Percentiles rank a stretch among this genome's conserved stretches.
Conservation (phyloP, 768 basidiomycete species). For the Termitomyces sp. region DNA sequence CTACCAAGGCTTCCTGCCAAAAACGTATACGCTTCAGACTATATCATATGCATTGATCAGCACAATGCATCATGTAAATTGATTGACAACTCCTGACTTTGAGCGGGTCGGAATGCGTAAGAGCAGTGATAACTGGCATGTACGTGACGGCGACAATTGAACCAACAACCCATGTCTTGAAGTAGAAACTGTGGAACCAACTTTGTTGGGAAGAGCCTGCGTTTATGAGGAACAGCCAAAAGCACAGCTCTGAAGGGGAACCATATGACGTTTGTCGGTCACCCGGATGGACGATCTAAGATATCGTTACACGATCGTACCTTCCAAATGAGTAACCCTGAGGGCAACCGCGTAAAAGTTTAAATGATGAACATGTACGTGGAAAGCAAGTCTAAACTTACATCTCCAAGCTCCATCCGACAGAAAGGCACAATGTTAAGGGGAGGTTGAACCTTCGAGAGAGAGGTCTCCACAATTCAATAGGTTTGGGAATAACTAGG, state of each 20-base stretch:
- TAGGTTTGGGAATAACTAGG: slow-evolving; percentile 66
- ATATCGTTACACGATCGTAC: slow-evolving; percentile 29
- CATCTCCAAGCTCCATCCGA: slow-evolving; percentile 78
- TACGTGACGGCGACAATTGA: slow-evolving; percentile 56
- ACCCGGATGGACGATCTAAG: not conserved
- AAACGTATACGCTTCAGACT: slow-evolving; percentile 73
- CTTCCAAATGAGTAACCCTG: slow-evolving; percentile 81
- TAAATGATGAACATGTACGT: not conserved
- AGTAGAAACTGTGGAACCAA: slow-evolving; percentile 77
- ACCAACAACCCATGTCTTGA: slow-evolving; percentile 70
- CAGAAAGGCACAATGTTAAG: slow-evolving; percentile 56
- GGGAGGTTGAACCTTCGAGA: slow-evolving; percentile 58
- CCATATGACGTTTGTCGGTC: slow-evolving; percentile 7
- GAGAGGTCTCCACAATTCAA: slow-evolving; percentile 48
- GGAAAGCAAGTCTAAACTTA: slow-evolving; percentile 29
- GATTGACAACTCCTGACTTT: slow-evolving; percentile 39
- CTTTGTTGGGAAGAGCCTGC: slow-evolving; percentile 57
- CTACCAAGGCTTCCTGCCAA: slow-evolving; percentile 68
- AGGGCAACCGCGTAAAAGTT: not conserved
- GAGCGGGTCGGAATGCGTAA: slow-evolving; percentile 56
- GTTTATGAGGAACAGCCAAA: slow-evolving; percentile 83
- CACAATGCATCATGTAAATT: not conserved
- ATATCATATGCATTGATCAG: slow-evolving; percentile 7
- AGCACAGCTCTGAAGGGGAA: slow-evolving; percentile 62
- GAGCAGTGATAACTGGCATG: slow-evolving; percentile 68